Conservation (phyloP, 257 asterid genomes). For the Datura wrightii region DNA sequence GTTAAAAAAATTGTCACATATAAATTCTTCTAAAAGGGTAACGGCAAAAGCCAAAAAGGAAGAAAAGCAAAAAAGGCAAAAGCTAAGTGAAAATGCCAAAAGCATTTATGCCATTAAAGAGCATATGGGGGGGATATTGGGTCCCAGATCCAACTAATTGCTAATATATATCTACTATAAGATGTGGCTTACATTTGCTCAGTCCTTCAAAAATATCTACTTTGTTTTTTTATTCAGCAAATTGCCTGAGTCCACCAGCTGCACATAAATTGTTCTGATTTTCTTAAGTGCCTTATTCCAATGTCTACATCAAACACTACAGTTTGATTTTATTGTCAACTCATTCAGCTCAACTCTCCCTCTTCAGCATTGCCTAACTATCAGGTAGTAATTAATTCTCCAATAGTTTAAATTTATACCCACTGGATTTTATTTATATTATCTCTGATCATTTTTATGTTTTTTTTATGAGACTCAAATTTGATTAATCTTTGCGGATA, state of each 20-base stretch:
- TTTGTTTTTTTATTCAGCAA: constrained; percentile 35
- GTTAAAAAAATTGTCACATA: constrained; percentile 4
- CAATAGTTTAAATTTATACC: too few species aligned
- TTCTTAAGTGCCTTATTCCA: constrained; percentile 6
- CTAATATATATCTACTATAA: constrained; percentile 29
- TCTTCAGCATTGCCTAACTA: background rate
- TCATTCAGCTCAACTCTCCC: background rate
- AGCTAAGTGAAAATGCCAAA: constrained; percentile 48
- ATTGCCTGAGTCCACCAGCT: constrained; percentile 23
- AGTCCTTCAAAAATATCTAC: constrained; percentile 45
- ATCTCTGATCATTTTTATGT: too few species aligned
- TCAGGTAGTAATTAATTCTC: background rate
- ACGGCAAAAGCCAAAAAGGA: constrained; percentile 31
- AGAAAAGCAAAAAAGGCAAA: constrained; percentile 32
- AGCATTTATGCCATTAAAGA: constrained; percentile 47
- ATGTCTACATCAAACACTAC: constrained; percentile 36
- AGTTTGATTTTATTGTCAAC: constrained; percentile 7
- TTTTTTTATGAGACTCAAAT: too few species aligned
- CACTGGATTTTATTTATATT: too few species aligned
- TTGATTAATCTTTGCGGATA: too few species aligned
- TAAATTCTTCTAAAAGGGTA: constrained; percentile 33
- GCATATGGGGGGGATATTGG: constrained; percentile 43
- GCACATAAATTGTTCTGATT: constrained; percentile 41
- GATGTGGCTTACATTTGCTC: constrained; percentile 54
- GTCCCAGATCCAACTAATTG: constrained; percentile 44